Base-by-base conservation (phyloP, 2,329 filamentous ascomycete genomes). In the Aplosporella prunicola region DNA sequence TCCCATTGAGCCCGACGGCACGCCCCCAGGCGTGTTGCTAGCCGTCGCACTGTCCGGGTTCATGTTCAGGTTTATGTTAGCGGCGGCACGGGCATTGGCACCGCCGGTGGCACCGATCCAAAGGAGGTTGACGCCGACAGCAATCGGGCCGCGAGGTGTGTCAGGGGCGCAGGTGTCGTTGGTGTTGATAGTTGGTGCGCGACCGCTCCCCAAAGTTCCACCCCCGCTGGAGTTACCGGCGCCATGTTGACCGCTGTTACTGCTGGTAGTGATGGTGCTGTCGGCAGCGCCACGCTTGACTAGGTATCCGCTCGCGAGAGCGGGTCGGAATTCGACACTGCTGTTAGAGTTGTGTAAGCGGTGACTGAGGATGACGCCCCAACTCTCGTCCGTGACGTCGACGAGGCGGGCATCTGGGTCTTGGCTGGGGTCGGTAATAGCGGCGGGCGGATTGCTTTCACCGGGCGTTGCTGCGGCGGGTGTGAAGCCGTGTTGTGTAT, bases 301-400 rank as follows among this genome's bases (percentile, higher is more conserved):
- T 0, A 69, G 47, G 2, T 64, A 51, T 1, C 65, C 65, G 6
- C 57, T 60, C 18, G 65, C 61, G 13, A 67, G 52, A 5, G 55
- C 55, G 10, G 57, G 52, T 18, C 52, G 50, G 47, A 55, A 55
- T 42, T 56, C 51, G 41, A 50, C 48, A 24, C 52, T 51, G 0
- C 55, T 57, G 38, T 55, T 51, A 23, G 52, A 55, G 44, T 55
- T 62, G 51, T 53, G 60, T 1, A 57, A 46, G n/a, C 61, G 69
- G 52, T 85, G 80, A 1, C 74, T 70, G 27, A 83, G 69, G 11
- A 91, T 66, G 5, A 82, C 72, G 14, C 79, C 82, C 79, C 81
- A 89, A 1, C 75, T 81, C 45, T 84, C 80, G 49, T 91, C 84
- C 1, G 77, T 78, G 2, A 74, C 60, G 51, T 91, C 83, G 13